phyloP scores from a whole-genome alignment of 495 filamentous ascomycete genomes.

The Endocarpon pusillum region DNA sequence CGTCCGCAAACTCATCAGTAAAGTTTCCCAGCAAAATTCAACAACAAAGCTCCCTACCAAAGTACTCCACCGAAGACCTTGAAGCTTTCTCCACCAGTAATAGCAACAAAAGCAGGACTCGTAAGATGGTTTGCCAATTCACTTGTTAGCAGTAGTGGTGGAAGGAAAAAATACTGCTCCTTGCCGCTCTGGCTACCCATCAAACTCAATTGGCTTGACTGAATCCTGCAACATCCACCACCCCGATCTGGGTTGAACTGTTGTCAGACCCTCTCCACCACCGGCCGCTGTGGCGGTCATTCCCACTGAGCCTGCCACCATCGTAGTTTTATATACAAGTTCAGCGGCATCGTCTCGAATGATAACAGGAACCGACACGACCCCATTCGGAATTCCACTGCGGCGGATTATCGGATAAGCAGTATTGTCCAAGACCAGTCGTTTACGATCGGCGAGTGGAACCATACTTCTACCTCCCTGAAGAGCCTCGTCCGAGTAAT shows the following conservation, averaged over 20 bases:
- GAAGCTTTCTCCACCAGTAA: no score
- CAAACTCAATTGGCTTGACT: background rate
- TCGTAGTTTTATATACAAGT: conserved; percentile 8
- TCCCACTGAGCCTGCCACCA: conserved; percentile 20
- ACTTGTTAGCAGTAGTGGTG: no score
- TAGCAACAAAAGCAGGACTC: no score
- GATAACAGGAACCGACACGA: conserved; percentile 14
- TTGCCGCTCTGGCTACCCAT: conserved; percentile 4
- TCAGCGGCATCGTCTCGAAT: conserved; percentile 13
- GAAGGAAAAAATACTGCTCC: no score
- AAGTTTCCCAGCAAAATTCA: no score
- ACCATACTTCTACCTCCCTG: background rate
- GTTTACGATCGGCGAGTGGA: background rate
- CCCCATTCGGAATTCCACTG: conserved; percentile 12
- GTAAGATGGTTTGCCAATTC: no score
- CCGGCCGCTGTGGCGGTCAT: conserved; percentile 7
- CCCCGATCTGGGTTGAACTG: background rate
- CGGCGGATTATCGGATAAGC: conserved; percentile 8
- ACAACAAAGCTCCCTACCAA: no score
- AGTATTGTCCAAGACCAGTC: conserved; percentile 9
- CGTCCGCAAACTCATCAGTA: no score
- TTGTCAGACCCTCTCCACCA: conserved; percentile 1
- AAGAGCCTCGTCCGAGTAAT: background rate
- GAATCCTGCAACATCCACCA: background rate
- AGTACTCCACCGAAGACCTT: no score